A percentile compares a stretch with the other conserved stretches of the same genome.
These are phyloP conservation scores for Alternaria alternata DNA, from an alignment of 2,329 filamentous ascomycete genomes.

Conservation along the genomic window DNA sequence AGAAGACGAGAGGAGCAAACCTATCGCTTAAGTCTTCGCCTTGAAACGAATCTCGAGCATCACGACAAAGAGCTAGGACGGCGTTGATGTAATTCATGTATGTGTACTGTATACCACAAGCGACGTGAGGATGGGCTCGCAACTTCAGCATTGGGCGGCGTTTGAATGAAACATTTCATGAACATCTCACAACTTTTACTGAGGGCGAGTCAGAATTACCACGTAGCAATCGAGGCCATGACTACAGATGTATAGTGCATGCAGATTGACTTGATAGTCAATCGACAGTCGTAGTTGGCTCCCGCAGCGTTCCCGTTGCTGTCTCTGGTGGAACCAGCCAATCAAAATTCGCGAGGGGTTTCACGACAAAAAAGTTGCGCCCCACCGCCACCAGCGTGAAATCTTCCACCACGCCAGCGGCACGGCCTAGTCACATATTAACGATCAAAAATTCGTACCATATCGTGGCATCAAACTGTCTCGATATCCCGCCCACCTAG, in stretches of 20 bases:
- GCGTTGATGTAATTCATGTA: slow-evolving; percentile 14
- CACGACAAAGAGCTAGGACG: not conserved
- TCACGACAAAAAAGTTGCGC: slow-evolving; percentile 18
- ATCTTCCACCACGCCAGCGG: slow-evolving; percentile 17
- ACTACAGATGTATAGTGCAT: not conserved
- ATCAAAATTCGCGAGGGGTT: slow-evolving; percentile 12
- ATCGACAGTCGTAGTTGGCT: not conserved
- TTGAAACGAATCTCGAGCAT: not conserved
- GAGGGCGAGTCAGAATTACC: not conserved
- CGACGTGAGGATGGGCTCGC: slow-evolving; percentile 10
- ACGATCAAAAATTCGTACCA: not conserved
- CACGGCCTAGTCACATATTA: slow-evolving; percentile 6
- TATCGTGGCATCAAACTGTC: not conserved
- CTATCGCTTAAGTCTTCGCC: slow-evolving; percentile 41
- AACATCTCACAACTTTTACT: not conserved
- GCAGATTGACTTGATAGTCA: not conserved
- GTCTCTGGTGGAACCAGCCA: slow-evolving; percentile 4
- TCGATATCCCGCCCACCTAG: not conserved
- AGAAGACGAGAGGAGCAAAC: slow-evolving; percentile 51
- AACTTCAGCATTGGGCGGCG: slow-evolving; percentile 35
- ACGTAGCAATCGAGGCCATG: not conserved
- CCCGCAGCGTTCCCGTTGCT: not conserved
- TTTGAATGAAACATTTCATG: slow-evolving; percentile 9
- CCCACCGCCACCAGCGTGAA: slow-evolving; percentile 31
- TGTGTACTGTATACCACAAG: slow-evolving; percentile 25